These are phyloP conservation scores for Ilyonectria robusta DNA, from an alignment of 2,329 filamentous ascomycete genomes.

Conservation along the genomic window DNA sequence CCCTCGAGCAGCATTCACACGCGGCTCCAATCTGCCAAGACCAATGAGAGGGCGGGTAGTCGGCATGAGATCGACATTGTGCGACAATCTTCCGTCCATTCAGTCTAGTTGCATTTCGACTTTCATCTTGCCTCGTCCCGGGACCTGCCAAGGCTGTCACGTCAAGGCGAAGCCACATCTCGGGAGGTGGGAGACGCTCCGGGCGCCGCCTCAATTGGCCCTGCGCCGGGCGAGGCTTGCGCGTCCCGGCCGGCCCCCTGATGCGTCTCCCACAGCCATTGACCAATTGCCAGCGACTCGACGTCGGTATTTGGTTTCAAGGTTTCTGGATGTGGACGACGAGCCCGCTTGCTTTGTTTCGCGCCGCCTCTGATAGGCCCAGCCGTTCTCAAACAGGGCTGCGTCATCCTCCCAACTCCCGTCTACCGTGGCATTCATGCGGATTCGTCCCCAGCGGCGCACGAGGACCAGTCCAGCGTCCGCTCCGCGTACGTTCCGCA, in stretches of 20 bases:
- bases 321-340: conserved; percentile 11
- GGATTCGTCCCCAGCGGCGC: neutral
- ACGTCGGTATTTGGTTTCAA: conserved; percentile 21
- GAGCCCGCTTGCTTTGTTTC: conserved; percentile 24
- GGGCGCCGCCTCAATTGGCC: neutral
- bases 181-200: conserved; percentile 26
- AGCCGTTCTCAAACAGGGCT: neutral
- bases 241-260: conserved; percentile 18
- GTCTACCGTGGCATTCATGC: conserved; percentile 14
- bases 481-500: conserved; percentile 10
- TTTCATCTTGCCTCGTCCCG: neutral
- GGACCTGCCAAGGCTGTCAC: too few relatives aligned
- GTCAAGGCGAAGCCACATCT: neutral
- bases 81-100: conserved; percentile 4
- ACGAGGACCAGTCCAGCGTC: conserved; percentile 2
- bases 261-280: conserved; percentile 7
- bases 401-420: neutral
- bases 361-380: conserved; percentile 18
- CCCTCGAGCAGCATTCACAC: neutral
- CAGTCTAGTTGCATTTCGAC: neutral
- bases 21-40: conserved; percentile 5
- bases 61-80: conserved; percentile 10
- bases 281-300: conserved; percentile 15
- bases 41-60: conserved; percentile 6
- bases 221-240: conserved; percentile 19